A percentile compares a stretch with the other conserved stretches of the same genome.
These are phyloP conservation scores for Rhodotorula mucilaginosa DNA, from an alignment of 1,284 basidiomycete species.

Conservation along the genomic window DNA sequence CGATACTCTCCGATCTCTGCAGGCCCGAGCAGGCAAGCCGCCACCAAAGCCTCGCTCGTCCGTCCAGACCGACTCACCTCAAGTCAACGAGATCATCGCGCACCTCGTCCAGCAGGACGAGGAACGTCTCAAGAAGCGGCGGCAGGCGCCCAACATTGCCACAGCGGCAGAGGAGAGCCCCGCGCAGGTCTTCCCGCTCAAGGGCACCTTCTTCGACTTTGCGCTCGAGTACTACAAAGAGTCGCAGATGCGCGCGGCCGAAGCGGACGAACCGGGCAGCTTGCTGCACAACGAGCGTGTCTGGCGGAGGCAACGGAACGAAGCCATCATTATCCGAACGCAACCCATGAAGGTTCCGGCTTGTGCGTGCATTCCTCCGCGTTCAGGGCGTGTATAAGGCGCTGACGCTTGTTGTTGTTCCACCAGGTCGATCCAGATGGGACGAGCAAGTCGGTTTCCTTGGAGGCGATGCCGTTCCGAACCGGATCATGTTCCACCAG, in stretches of 20 bases:
- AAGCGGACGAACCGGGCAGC: conserved; percentile 92
- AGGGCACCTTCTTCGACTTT: conserved; percentile 92
- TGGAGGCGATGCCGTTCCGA: conserved; percentile 68
- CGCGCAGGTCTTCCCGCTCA: conserved; percentile 69
- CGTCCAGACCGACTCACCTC: conserved; percentile 11
- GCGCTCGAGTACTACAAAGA: conserved; percentile 97
- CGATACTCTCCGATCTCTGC: conserved; percentile 36
- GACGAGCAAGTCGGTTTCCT: conserved; percentile 74
- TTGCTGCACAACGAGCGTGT: conserved; percentile 91
- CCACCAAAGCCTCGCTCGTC: conserved; percentile 2
- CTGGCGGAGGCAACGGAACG: conserved; percentile 90
- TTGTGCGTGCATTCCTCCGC: conserved; percentile 54
- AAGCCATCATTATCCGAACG: conserved; percentile 72
- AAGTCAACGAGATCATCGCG: conserved; percentile 26
- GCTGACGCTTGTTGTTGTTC: conserved; percentile 7
- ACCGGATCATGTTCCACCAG: conserved; percentile 78
- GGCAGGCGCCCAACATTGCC: conserved; percentile 19
- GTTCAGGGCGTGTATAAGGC: not conserved
- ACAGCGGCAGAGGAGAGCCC: conserved; percentile 20
- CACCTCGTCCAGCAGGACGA: conserved; percentile 35
- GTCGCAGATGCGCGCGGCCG: conserved; percentile 94
- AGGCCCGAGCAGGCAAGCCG: conserved; percentile 26
- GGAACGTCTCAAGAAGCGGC: conserved; percentile 33
- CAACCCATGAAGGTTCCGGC: conserved; percentile 65
- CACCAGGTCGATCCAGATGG: conserved; percentile 64